Base-by-base conservation (phyloP, 352 stramenopile genomes). In the Globisporangium abappressorium region DNA sequence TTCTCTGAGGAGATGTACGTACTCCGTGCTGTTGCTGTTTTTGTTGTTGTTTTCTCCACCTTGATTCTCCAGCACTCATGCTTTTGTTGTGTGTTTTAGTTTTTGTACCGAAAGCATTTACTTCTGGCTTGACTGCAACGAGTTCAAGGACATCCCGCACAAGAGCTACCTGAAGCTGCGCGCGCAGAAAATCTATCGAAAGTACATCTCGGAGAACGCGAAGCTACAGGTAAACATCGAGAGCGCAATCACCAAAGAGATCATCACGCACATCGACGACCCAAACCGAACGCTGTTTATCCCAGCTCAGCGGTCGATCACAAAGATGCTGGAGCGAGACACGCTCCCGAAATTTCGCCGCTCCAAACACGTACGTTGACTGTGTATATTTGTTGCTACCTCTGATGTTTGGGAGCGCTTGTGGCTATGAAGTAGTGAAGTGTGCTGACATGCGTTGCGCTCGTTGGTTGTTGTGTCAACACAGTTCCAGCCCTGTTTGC, bases 91-190 rank as follows among this genome's bases (percentile, higher is more conserved):
- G 53, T 70, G 0, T 24, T 14, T 20, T 54, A 92, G 84, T 57
- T 92, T 90, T 60, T 92, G 84, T 62, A 88, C 84, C 5, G 84
- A 92, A 59, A 92, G 82, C 62, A 89, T 92, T 62, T 92, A 90
- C 84, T 92, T 92, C 68, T 92, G 84, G 84, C 79, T 92, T 46
- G 84, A 92, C 60, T 92, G 84, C 80, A 88, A 89, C 74, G 82
- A 92, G 70, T 92, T 82, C 71, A 90, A 92, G 66, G 79, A 89
- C 62, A 92, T 90, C 36, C 82, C 84, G 20, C 84, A 92, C 68
- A 75, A 75, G 54, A 89, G 75, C 49, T 92, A 92, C 66, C 77
- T 92, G 62, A 90, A 89, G 62, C 68, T 90, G n/a, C 77, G 84
- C 18, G 82, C 84, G 2, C 84, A 92, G 64, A 92, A 92, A 66